Evolutionary conservation across 192 early-diverging fungal species (phyloP), one percentile per base, ranked within the genome.

Genomic region (Pilobolus umbonatus): DNA sequence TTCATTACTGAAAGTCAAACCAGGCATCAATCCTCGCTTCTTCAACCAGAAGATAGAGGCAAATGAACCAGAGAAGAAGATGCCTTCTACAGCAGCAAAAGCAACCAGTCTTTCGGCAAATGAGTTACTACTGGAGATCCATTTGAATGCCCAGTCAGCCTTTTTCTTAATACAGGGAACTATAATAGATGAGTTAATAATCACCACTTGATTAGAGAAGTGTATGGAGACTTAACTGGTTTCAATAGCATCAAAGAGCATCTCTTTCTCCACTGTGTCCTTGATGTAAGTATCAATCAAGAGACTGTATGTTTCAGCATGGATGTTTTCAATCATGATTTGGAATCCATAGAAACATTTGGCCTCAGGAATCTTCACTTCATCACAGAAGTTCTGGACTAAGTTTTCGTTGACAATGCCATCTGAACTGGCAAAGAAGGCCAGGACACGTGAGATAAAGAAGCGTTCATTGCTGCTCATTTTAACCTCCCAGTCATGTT

Each of bases 11-110:
- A 98, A 97, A 38, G 96, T 94, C 61, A 98, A 81, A 21, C 96
- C 96, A 32, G 93, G 92, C 94, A 96, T 96, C 57, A 97, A 72
- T 17, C 94, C 96, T 64, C 94, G 89, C 83, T 98, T 98, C 88
- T 97, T 98, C 70, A 98, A 89, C 94, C 94, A 98, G 68, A 98
- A 98, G 80, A 98, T 98, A 24, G 96, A 84, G 2, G 96, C 94
- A 72, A 98, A 98, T 15, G 96, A 86, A 11, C 94, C 96, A 60
- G 90, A 94, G 77, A 96, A 98, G 82, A 98, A 98, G 72, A 98
- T 95, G 46, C 96, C 96, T 69, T 98, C 96, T 14, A 98, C 94
- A 19, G 91, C 94, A 43, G 94, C 94, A 80, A 98, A 98, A 49
- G 94, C 96, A 38, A 96, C 84, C 40, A 97, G 76, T 49, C 96